Conservation (phyloP, 2,329 filamentous ascomycete species). For the Calonectria pauciramosa region DNA sequence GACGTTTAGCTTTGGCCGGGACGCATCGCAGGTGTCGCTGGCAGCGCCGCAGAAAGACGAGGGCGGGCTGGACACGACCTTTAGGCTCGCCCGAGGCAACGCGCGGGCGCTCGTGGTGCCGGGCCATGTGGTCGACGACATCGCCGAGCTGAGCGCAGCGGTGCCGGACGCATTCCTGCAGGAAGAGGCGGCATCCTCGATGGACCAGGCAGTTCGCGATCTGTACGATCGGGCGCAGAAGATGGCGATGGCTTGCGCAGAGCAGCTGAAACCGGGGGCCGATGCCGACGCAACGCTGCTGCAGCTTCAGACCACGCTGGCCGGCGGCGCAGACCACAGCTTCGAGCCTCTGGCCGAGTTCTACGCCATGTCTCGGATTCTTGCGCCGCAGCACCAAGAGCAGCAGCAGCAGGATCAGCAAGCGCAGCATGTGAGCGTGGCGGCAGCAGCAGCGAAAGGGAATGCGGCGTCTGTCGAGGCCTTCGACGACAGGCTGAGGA, state of each 20-base stretch:
- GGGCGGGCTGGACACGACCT: background rate
- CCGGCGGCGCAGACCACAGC: background rate
- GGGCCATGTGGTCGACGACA: conserved; percentile 2
- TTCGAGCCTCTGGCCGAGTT: background rate
- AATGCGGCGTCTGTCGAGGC: background rate
- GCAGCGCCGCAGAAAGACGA: background rate
- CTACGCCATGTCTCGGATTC: background rate
- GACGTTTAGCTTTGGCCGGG: conserved; percentile 13
- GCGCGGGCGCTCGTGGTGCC: background rate
- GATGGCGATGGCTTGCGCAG: background rate
- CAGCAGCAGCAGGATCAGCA: background rate
- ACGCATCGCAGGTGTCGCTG: conserved; percentile 8
- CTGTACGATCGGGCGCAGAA: conserved; percentile 7
- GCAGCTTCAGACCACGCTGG: conserved; percentile 4
- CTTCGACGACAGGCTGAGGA: conserved; percentile 14
- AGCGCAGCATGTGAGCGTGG: background rate
- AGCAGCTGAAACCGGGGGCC: background rate
- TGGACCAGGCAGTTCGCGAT: conserved; percentile 5
- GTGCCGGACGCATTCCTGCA: conserved; percentile 16
- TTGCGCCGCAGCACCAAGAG: background rate
- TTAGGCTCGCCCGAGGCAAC: conserved; percentile 3
- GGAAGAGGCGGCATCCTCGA: background rate
- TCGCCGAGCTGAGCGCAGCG: conserved; percentile 5
- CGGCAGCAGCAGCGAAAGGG: background rate
- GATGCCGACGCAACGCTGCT: background rate